A percentile compares a stretch with the other conserved stretches of the same genome.
Conservation (phyloP, 768 basidiomycete species). For the Pisolithus albus region DNA sequence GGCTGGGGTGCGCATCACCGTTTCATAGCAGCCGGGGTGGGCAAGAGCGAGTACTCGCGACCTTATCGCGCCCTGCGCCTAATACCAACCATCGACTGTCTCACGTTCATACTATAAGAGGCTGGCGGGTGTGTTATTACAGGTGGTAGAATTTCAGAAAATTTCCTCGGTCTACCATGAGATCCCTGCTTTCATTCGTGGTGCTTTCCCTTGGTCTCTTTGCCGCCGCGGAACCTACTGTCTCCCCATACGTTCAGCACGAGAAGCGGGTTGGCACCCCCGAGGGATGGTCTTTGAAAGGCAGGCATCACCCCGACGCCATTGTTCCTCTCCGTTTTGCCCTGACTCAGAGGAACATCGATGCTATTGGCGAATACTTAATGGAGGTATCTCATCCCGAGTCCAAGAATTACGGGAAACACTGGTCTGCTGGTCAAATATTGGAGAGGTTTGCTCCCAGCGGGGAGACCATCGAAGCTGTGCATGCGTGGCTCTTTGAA, state of each 20-base stretch:
- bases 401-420: slow-evolving; percentile 26
- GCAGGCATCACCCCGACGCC: slow-evolving; percentile 28
- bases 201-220: slow-evolving; percentile 12
- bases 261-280: slow-evolving; percentile 26
- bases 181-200: slow-evolving; percentile 11
- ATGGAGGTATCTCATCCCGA: slow-evolving; percentile 18
- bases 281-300: slow-evolving; percentile 31
- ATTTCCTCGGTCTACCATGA: slow-evolving; percentile 7
- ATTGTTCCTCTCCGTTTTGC: slow-evolving; percentile 25
- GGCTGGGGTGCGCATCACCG: too few relatives aligned
- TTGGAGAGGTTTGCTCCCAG: slow-evolving; percentile 37
- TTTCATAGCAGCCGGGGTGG: too few relatives aligned
- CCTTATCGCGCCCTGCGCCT: neutral
- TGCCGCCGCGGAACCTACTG: slow-evolving; percentile 10
- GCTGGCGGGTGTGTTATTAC: neutral
- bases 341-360: slow-evolving; percentile 26
- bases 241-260: slow-evolving; percentile 28
- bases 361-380: slow-evolving; percentile 21
- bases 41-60: too few relatives aligned
- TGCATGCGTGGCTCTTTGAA: slow-evolving; percentile 34
- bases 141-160: neutral
- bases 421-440: slow-evolving; percentile 29
- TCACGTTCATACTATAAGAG: slow-evolving; percentile 11
- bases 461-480: slow-evolving; percentile 28
- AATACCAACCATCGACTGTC: slow-evolving; percentile 1